A percentile compares a stretch with the other conserved stretches of the same genome.
phyloP scores from a whole-genome alignment of 441 rosid genomes.

The Adansonia madagascariensis region DNA sequence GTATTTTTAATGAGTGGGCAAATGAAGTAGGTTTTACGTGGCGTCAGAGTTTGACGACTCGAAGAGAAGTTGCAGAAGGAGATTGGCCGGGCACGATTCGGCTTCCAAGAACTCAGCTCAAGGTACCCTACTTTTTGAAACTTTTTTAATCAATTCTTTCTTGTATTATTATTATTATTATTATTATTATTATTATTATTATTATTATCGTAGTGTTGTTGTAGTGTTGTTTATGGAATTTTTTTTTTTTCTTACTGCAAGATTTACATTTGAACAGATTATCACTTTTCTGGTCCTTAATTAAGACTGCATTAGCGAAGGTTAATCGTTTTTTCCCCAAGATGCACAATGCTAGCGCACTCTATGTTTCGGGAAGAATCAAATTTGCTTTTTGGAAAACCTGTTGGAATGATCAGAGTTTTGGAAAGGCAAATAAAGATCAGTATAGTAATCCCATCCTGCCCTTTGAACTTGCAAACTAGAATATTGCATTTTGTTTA shows the following conservation, averaged over 20 bases:
- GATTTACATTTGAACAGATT: neutral
- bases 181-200: too few species aligned
- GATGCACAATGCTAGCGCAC: neutral
- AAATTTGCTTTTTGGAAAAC: neutral
- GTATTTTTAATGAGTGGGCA: slow-evolving; percentile 18
- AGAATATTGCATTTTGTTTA: neutral
- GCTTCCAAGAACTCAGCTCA: slow-evolving; percentile 41
- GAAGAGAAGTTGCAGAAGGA: slow-evolving; percentile 68
- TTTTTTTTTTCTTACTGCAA: neutral
- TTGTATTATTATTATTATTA: neutral
- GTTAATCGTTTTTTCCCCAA: slow-evolving; percentile 7
- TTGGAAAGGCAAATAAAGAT: neutral
- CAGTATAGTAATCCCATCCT: neutral
- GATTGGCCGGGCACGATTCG: slow-evolving; percentile 58
- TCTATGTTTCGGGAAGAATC: slow-evolving; percentile 5
- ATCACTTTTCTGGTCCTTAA: neutral
- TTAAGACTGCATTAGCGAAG: neutral
- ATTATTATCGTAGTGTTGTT: too few species aligned
- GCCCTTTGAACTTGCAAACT: neutral
- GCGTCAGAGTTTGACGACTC: slow-evolving; percentile 65
- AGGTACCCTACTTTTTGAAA: slow-evolving; percentile 33
- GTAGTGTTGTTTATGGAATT: neutral
- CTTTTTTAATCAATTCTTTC: neutral
- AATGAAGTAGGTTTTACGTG: slow-evolving; percentile 50
- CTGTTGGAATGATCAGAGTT: slow-evolving; percentile 1